Evolutionary conservation across 108 stramenopile genomes (phyloP), one percentile per base, ranked within the genome.

Genomic region (Fragilaria crotonensis): DNA sequence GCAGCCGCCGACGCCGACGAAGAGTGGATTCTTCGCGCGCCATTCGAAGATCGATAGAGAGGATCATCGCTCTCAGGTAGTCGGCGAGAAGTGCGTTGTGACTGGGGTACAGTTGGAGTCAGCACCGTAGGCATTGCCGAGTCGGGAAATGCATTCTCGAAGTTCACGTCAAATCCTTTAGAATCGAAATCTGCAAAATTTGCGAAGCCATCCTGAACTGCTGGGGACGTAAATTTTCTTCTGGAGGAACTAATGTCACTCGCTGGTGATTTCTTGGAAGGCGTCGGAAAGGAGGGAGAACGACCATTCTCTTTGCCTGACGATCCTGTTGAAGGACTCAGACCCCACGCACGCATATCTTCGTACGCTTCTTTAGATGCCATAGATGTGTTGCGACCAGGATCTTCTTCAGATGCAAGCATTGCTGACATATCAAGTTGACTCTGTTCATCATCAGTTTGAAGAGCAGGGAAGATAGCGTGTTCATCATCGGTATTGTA

Each of bases 321-420:
- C 9, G n/a, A 23, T 20, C 36, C 14, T 22, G 45, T 62, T n/a
- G 67, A 65, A 25, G 79, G 73, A 48, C 71, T 76, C 27, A 77
- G 57, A 30, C 63, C 67, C 83, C 83, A 84, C 7, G 78, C 77
- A 51, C 71, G 54, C 2, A 78, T 64, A 52, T 84, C 83, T 5
- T 79, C 78, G 18, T 70, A 66, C 9, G 63, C 64, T 64, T 72
- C 68, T 20, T 67, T 51, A 19, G 31, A 33, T 48, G 72, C 60
- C 49, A 54, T 62, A 45, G 67, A 53, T 21, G 49, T 26, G 59
- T 62, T 57, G 1, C 54, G 44, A n/a, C 62, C 58, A n/a, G 59
- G 62, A 19, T 62, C 64, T 5, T 36, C 47, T 29, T 25, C 41
- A 21, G n/a, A 36, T 45, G 49, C 23, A 1, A 54, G 45, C 33